phyloP scores from a whole-genome alignment of 306 rosid species.

The Prunus fruticosa region DNA sequence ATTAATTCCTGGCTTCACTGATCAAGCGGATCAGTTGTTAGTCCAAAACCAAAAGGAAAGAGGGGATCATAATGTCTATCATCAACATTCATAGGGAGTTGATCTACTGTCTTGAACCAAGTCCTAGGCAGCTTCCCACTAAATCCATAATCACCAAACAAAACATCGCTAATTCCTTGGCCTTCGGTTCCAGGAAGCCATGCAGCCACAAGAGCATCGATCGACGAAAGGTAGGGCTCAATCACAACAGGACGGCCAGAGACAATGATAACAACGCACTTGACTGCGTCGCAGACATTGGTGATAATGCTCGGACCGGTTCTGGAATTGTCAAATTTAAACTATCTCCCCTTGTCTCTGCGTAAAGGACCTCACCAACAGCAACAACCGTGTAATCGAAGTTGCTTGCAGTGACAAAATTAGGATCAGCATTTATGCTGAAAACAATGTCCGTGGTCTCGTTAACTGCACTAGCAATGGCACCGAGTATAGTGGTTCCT shows the following conservation, averaged over 20 bases:
- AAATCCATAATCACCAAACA: constrained; percentile 76
- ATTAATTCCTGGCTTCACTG: too few species aligned
- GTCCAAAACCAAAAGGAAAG: constrained; percentile 14
- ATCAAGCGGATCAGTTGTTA: neutral
- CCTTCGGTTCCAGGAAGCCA: constrained; percentile 68
- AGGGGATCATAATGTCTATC: constrained; percentile 15
- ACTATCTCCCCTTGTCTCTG: neutral
- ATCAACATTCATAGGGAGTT: constrained; percentile 16
- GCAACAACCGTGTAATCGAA: neutral
- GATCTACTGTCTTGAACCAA: constrained; percentile 13
- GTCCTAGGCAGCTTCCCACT: constrained; percentile 11
- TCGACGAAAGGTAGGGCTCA: constrained; percentile 55
- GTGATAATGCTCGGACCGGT: neutral
- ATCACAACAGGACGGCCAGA: constrained; percentile 86
- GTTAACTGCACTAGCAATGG: neutral
- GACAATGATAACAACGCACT: constrained; percentile 61
- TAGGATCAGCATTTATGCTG: neutral
- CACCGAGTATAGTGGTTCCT: neutral
- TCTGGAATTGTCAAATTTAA: neutral
- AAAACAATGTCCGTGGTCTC: neutral
- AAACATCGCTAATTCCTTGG: constrained; percentile 20
- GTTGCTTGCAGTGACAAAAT: neutral
- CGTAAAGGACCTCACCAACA: neutral
- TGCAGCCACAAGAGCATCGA: constrained; percentile 82
- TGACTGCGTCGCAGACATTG: constrained; percentile 11